Evolutionary conservation across 2,329 filamentous ascomycete species (phyloP), one percentile per base, ranked within the genome.

Genomic region (Alternaria ventricosa): DNA sequence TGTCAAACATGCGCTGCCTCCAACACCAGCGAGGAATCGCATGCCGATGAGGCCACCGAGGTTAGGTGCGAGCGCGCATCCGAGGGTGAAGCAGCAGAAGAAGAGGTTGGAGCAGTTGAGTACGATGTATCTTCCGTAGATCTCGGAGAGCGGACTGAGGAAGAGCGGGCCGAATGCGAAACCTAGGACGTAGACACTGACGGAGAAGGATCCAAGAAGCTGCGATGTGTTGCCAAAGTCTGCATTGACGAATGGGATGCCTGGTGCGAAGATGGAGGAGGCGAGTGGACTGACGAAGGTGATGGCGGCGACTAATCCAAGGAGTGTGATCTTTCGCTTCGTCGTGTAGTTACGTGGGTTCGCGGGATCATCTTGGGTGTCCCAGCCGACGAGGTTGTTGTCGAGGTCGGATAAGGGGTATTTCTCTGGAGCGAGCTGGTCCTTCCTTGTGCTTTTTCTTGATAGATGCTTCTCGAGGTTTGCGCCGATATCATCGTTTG

Each of bases 81-180:
- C 77, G 3, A 86, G 68, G 51, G 85, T 84, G 79, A 85, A 86
- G 20, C 80, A 67, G 6, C 87, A 77, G 70, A 87, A 87, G 81
- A 83, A 82, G 5, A 86, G 54, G 65, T 85, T 87, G 25, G 73
- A 67, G 30, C 63, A 41, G 59, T 79, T 74, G 28, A 79, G 66
- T 8, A 79, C 63, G 13, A 78, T 68, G 28, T 69, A 69, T 18
- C 78, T 73, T 9, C 78, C 78, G 57, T 78, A 79, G 12, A 79
- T 76, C 45, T 80, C 78, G 22, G 71, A 75, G 1, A 80, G 70
- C 1, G 78, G 77, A n/a, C 70, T 73, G 12, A 80, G 57, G 41
- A 79, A 71, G 11, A 79, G 69, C 2, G 77, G 75, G 0, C 76
- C 78, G 5, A 73, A 64, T 20, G 74, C 68, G 58, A 77, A 81